These are phyloP conservation scores for Wickerhamomyces sp. DNA, from an alignment of 1,139 yeast species.

Conservation along the genomic window DNA sequence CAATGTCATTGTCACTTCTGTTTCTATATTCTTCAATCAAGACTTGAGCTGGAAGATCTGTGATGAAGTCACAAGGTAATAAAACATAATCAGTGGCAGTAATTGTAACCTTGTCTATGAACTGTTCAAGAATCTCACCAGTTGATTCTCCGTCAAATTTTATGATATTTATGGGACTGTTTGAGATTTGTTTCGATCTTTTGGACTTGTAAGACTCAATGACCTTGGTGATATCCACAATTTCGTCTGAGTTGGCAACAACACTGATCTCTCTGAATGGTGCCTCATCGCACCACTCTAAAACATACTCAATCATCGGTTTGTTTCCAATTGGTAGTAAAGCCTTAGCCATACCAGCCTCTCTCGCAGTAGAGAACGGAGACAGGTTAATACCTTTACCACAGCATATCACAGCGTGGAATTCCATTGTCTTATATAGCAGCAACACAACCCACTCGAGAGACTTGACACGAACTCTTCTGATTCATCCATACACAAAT, in stretches of 20 bases:
- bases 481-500: no score
- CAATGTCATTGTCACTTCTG: constrained; percentile 58
- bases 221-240: constrained; percentile 26
- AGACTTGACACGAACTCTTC: no score
- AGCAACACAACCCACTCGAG: no score
- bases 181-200: constrained; percentile 25
- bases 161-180: constrained; percentile 40
- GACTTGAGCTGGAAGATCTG: constrained; percentile 87
- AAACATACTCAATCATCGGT: constrained; percentile 84
- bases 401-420: constrained; percentile 86
- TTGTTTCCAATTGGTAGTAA: constrained; percentile 83
- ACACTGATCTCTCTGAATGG: constrained; percentile 61
- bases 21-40: constrained; percentile 80
- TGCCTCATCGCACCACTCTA: constrained; percentile 92
- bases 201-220: constrained; percentile 27
- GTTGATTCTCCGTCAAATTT: constrained; percentile 46
- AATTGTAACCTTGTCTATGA: constrained; percentile 35
- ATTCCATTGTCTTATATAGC: constrained; percentile 54
- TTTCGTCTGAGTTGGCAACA: constrained; percentile 40
- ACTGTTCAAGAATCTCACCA: constrained; percentile 58
- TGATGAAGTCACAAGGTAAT: constrained; percentile 88
- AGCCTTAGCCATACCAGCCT: constrained; percentile 72
- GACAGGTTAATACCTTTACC: constrained; percentile 72
- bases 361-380: constrained; percentile 59
- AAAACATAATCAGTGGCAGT: constrained; percentile 54